Evolutionary conservation across 768 basidiomycete species (phyloP), one percentile per base, ranked within the genome.

Genomic region (Kwoniella botswanensis): DNA sequence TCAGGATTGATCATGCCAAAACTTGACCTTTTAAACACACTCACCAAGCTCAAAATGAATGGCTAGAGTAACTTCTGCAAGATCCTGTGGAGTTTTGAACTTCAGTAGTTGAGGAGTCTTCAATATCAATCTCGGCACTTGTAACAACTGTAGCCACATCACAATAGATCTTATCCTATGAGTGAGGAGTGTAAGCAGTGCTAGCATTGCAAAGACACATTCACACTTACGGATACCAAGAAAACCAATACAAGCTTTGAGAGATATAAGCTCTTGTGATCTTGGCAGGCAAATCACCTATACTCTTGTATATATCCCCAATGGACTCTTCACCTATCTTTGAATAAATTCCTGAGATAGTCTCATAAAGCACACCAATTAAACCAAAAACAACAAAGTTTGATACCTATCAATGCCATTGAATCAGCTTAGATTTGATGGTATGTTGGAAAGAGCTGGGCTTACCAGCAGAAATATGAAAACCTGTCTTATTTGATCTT

Each of bases 261-360:
- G 77, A 74, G 71, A 81, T 81, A 65, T 81, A 81, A 24, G 78
- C 74, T 42, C 71, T 74, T 2, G 76, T 70, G n/a, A 81, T 67
- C 41, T 81, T 72, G 7, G 74, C 74, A 4, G 75, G 76, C 1
- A 79, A 58, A 53, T 79, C 73, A 5, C 75, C 76, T 7, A 81
- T 53, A 42, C 71, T 70, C n/a, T 46, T 64, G 18, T 64, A 67
- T 35, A 79, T 75, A 10, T 70, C 67, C n/a, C n/a, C 9, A 35
- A 73, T 62, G 26, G 63, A 60, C 42, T 74, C 61, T 41, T 66
- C 65, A 3, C 76, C 77, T 13, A 79, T 73, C 24, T 74, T 54
- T 43, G 59, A 42, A 15, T 71, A 54, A 26, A 81, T 65, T 2
- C 69, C 73, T 11, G 71, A 66, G 52, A 74, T 75, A 2, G 79